Percentiles rank a stretch among this genome's conserved stretches.
Evolutionary conservation across 2,329 filamentous ascomycete species (phyloP).

Genomic region (Diaporthe citrichinensis): DNA sequence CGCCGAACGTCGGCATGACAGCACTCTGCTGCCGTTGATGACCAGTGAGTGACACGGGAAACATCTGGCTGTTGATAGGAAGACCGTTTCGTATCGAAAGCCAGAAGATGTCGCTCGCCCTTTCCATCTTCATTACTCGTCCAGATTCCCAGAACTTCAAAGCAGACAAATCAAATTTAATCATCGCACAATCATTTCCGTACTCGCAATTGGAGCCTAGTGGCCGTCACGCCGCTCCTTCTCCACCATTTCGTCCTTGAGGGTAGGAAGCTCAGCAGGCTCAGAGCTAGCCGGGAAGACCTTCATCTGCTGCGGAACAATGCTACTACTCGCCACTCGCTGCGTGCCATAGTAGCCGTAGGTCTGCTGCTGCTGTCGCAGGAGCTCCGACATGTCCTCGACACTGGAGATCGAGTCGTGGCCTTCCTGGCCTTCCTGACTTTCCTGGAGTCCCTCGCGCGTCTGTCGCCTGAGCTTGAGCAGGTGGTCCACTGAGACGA

Average conservation of each 20-base stretch:
- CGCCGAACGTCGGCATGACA: neutral
- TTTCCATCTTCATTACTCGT: neutral
- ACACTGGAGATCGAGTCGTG: neutral
- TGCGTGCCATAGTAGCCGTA: slow-evolving; percentile 29
- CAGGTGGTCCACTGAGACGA: neutral
- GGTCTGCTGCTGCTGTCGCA: slow-evolving; percentile 7
- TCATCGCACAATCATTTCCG: neutral
- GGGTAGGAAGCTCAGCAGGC: neutral
- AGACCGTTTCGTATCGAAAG: neutral
- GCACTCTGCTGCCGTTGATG: neutral
- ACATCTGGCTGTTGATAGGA: neutral
- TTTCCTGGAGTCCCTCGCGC: neutral
- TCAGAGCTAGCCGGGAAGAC: neutral
- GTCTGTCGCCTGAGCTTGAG: neutral
- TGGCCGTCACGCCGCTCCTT: neutral
- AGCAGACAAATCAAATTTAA: neutral
- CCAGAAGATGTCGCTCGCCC: neutral
- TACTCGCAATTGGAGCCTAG: neutral
- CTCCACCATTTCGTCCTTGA: neutral
- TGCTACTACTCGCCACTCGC: neutral
- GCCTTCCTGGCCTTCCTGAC: neutral
- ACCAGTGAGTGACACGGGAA: neutral
- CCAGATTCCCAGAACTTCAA: slow-evolving; percentile 22
- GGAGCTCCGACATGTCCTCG: slow-evolving; percentile 18
- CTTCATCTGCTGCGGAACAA: slow-evolving; percentile 10